A percentile compares a stretch with the other conserved stretches of the same genome.
Evolutionary conservation across 495 filamentous ascomycete genomes (phyloP).

Genomic region (Xylaria bambusicola): DNA sequence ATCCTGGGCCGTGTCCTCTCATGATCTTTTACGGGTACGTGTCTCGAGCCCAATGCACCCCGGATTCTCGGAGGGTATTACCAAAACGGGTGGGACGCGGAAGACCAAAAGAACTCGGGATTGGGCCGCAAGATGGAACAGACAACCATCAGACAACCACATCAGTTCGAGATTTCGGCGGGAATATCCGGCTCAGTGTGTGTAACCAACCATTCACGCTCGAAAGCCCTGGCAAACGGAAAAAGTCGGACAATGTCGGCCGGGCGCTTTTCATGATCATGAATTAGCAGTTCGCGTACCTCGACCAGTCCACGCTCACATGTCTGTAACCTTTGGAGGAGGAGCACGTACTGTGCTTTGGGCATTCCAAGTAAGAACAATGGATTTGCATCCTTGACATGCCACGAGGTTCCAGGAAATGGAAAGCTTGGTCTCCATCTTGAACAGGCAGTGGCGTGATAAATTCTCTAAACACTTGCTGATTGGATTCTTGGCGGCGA

Average conservation of each 20-base stretch:
- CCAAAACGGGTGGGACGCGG: not conserved
- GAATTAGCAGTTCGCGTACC: not conserved
- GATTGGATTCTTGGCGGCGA: conserved; percentile 6
- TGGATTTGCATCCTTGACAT: not conserved
- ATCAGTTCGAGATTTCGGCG: not conserved
- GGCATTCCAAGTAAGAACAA: not conserved
- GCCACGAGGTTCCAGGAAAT: conserved; percentile 1
- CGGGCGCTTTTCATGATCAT: not conserved
- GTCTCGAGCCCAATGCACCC: conserved; percentile 10
- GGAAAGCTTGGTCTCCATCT: conserved; percentile 1
- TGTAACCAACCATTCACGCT: not conserved
- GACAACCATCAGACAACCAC: not conserved
- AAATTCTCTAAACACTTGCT: not conserved
- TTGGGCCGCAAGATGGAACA: not conserved
- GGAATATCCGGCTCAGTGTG: not conserved
- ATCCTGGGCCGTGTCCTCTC: conserved; percentile 7
- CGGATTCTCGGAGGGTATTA: conserved; percentile 3
- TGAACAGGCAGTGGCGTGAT: conserved; percentile 1
- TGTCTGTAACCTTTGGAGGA: too few relatives aligned
- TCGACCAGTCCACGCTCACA: not conserved
- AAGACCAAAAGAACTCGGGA: not conserved
- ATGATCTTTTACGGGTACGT: not conserved
- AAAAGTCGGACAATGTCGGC: not conserved
- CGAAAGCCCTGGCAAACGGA: not conserved
- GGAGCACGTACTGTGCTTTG: too few relatives aligned